Percentiles rank a stretch among this genome's conserved stretches.
phyloP scores from a whole-genome alignment of 306 rosid species.

The Cucumis melo region DNA sequence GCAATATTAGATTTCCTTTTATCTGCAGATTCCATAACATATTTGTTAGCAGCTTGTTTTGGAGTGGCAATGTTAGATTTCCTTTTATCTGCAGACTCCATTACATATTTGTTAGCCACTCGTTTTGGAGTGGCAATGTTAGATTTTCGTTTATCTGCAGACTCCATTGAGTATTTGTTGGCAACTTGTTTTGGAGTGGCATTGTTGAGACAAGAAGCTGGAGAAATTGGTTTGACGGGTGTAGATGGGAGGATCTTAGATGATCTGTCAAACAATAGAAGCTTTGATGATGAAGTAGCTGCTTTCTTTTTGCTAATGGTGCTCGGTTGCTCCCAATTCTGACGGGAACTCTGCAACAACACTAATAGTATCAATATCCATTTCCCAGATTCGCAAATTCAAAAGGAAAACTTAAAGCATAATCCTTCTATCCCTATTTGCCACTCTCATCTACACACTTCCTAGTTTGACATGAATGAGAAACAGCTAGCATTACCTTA shows the following conservation, averaged over 20 bases:
- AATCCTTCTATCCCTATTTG: neutral
- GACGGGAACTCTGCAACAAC: conserved; percentile 18
- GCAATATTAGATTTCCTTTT: conserved; percentile 28
- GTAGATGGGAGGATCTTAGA: conserved; percentile 37
- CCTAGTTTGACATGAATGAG: neutral
- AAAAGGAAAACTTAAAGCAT: neutral
- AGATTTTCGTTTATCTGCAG: conserved; percentile 28
- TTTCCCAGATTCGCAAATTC: neutral
- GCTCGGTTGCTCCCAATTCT: conserved; percentile 25
- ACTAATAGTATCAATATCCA: neutral
- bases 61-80: conserved; percentile 39
- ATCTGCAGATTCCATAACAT: conserved; percentile 24
- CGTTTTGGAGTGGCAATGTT: conserved; percentile 35
- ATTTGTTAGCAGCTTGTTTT: conserved; percentile 18
- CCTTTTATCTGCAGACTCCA: conserved; percentile 26
- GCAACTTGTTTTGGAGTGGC: conserved; percentile 32
- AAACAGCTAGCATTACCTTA: conserved; percentile 24
- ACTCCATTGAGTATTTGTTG: conserved; percentile 13
- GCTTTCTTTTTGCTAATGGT: conserved; percentile 34
- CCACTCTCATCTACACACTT: neutral
- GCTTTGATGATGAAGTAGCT: conserved; percentile 22
- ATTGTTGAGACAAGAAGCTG: conserved; percentile 15
- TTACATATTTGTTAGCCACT: conserved; percentile 14
- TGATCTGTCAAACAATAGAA: conserved; percentile 18
- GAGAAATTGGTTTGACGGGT: conserved; percentile 31